Conservation (phyloP, 2,329 filamentous ascomycete species). For the Cladosporium sp. region DNA sequence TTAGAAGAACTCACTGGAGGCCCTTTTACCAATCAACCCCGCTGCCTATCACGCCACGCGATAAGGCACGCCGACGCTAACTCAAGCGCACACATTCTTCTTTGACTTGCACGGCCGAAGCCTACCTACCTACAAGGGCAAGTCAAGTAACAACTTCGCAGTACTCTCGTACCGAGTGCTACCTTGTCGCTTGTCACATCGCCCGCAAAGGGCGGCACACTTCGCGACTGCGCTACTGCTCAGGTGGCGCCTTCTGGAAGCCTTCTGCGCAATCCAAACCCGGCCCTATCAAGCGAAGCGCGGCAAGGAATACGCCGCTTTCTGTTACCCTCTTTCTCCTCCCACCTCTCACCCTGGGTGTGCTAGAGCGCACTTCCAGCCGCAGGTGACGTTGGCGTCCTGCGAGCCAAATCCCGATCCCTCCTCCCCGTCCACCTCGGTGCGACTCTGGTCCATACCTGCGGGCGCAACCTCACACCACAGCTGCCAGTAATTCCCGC, state of each 20-base stretch:
- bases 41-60: slow-evolving; percentile 8
- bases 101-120: neutral
- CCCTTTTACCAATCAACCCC: neutral
- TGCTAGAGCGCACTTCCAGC: neutral
- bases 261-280: neutral
- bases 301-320: slow-evolving; percentile 3
- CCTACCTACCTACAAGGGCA: neutral
- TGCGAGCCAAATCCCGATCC: slow-evolving; percentile 7
- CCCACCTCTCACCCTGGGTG: neutral
- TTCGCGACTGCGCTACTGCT: neutral
- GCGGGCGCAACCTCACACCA: slow-evolving; percentile 10
- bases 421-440: slow-evolving; percentile 5
- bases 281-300: slow-evolving; percentile 8
- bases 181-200: neutral
- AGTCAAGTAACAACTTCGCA: neutral
- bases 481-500: slow-evolving; percentile 10
- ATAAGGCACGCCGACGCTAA: slow-evolving; percentile 10
- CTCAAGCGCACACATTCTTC: neutral
- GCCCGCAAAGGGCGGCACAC: slow-evolving; percentile 1
- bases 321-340: neutral
- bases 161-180: neutral
- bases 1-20: too few relatives aligned
- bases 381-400: slow-evolving; percentile 9
- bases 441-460: slow-evolving; percentile 3
- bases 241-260: slow-evolving; percentile 11